Base-by-base conservation (phyloP, 768 basidiomycete species). In the Suillus clintonianus region DNA sequence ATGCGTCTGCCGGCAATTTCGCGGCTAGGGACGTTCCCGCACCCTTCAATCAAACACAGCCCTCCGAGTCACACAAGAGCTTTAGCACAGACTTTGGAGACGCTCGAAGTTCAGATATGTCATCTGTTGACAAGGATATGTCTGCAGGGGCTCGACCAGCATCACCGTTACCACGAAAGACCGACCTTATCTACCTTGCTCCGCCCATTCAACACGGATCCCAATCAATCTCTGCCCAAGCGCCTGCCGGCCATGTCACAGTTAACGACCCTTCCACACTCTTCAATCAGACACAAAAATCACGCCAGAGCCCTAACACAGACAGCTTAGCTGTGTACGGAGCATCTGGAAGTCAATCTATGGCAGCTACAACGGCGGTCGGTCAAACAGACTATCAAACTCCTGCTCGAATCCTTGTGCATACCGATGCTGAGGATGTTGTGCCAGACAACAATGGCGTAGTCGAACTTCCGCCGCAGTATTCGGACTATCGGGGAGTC, bases 391-490 rank as follows among this genome's bases (percentile, higher is more conserved):
- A 64, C 11, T 79, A 84, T 66, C 79, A 73, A 45, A 60, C 69
- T 51, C 76, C 81, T 4, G 75, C 87, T n/a, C 83, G 87, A 55
- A 87, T 85, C 70, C 80, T 91, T 62, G 68, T 91, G 6, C 90
- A 92, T 65, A 88, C 86, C 3, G 91, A 91, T 70, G 82, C 82
- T 9, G 89, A 89, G 59, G 90, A 91, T 68, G 74, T 69, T 13
- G 77, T 83, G 5, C 39, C 56, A 27, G 78, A 79, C 62, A 81
- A 76, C 24, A 76, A 83, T 13, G 89, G 81, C 5, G 77, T 90
- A 19, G 81, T 91, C 7, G 90, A 92, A 75, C 81, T 91, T n/a
- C 91, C 91, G 30, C 90, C 90, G 17, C 86, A 86, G 71, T 92
- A 92, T 70, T 81, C 81, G 27, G 87, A 85, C 63, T 78, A 83